These are phyloP conservation scores for Leptodontidium sp. DNA, from an alignment of 2,329 filamentous ascomycete genomes.

Conservation along the genomic window DNA sequence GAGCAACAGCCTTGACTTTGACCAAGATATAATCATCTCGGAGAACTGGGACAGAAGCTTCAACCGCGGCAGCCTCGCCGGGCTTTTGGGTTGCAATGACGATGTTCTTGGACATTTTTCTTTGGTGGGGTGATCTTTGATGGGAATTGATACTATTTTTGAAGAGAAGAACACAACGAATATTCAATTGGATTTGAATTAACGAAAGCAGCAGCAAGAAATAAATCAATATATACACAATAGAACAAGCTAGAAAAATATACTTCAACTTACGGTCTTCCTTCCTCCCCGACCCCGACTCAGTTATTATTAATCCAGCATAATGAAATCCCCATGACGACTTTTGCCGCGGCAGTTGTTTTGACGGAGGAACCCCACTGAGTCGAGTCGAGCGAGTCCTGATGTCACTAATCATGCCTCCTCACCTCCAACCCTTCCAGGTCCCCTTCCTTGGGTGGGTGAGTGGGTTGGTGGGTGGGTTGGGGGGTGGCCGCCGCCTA, in stretches of 20 bases:
- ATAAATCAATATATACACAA: not conserved
- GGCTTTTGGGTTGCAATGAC: conserved; percentile 41
- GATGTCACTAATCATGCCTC: conserved; percentile 5
- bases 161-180: too few species aligned
- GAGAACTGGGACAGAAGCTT: conserved; percentile 41
- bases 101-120: conserved; percentile 39
- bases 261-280: not conserved
- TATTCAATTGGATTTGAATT: too few species aligned
- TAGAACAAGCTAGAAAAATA: not conserved
- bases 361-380: conserved; percentile 1
- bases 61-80: conserved; percentile 35
- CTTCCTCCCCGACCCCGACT: not conserved
- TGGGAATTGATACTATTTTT: too few species aligned
- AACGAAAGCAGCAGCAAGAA: not conserved
- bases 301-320: too few species aligned
- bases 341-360: not conserved
- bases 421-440: too few species aligned
- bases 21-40: conserved; percentile 46
- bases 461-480: too few species aligned
- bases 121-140: not conserved
- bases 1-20: conserved; percentile 43
- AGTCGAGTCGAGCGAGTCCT: not conserved
- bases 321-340: not conserved
- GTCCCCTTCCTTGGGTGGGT: too few species aligned
- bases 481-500: too few species aligned